Conservation (phyloP, 257 asterid genomes). For the Pogostemon cablin region DNA sequence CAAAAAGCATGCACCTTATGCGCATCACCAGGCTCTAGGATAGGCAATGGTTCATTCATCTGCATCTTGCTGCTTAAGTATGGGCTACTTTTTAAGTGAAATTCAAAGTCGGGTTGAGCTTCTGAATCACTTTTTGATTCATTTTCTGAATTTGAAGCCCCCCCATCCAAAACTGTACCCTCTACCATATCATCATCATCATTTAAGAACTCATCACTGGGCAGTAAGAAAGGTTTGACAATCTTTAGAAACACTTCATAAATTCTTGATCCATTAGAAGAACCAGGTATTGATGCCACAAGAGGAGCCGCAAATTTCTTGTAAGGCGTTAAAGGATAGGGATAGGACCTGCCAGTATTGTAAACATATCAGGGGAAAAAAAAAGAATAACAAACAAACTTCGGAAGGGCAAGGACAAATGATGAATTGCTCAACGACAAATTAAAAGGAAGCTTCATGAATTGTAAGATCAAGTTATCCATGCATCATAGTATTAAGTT, state of each 20-base stretch:
- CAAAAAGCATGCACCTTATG: constrained; percentile 54
- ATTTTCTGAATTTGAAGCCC: constrained; percentile 32
- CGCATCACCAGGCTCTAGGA: background rate
- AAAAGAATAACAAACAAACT: background rate
- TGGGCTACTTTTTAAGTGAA: constrained; percentile 29
- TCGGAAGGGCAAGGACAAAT: background rate
- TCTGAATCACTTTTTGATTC: constrained; percentile 31
- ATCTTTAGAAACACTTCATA: constrained; percentile 52
- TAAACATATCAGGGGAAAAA: constrained; percentile 9
- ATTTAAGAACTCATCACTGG: constrained; percentile 40
- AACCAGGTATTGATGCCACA: constrained; percentile 53
- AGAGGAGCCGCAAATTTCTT: constrained; percentile 68
- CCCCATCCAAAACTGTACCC: constrained; percentile 34
- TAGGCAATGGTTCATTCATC: constrained; percentile 54
- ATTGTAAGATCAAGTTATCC: background rate
- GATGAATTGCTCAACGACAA: background rate
- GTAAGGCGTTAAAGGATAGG: constrained; percentile 13
- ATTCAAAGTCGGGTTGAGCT: constrained; percentile 40
- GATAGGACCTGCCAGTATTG: constrained; percentile 41
- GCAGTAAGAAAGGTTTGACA: constrained; percentile 50
- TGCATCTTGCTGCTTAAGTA: constrained; percentile 33
- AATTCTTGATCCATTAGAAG: constrained; percentile 56
- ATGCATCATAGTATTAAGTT: background rate
- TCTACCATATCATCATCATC: constrained; percentile 39
- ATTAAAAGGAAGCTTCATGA: background rate